Base-by-base conservation (phyloP, 768 basidiomycete genomes). In the Tricholoma saponaceum region DNA sequence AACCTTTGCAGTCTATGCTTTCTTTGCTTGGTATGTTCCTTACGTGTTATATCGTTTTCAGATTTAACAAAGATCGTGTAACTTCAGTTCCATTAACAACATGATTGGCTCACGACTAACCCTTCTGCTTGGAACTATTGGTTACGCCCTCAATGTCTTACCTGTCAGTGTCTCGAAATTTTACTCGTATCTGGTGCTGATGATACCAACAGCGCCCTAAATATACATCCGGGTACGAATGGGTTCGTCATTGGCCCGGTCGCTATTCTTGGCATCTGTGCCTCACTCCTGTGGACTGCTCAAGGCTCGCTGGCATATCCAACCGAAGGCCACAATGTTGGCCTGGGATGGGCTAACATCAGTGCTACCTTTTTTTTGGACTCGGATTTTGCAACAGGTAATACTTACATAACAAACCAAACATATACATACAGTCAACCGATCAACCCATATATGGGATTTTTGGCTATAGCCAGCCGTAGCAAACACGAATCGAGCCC, bases 251-350 rank as follows among this genome's bases (percentile, higher is more conserved):
- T 92, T 60, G 81, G 76, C 14, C 78, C 89, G 1, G 91, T 90
- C 22, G 86, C 87, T 26, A 68, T 90, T 51, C 83, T 92, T 14
- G 91, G 91, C 23, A 63, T 90, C 52, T 89, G 87, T 65, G 90
- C 80, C 3, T 79, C 79, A 50, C 65, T 93, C 41, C 74, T 92
- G 13, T 92, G 91, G 91, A 86, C 89, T 2, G 88, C 90, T 0
- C 90, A 93, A 64, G 92, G 90, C 10, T 84, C 83, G 7, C 74
- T 94, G 71, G 82, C 89, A 2, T 93, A 93, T 68, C 89, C 90
- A 0, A 90, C 89, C 0, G 90, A 93, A 67, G 68, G 69, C 52
- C 81, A 92, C n/a, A n/a, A n/a, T n/a, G n/a, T n/a, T n/a, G n/a
- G n/a, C n/a, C n/a, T n/a, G n/a, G n/a, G n/a, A n/a, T n/a, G n/a